Evolutionary conservation across 108 stramenopile species (phyloP).

Genomic region (Cyclotella choctawhatcheeana): DNA sequence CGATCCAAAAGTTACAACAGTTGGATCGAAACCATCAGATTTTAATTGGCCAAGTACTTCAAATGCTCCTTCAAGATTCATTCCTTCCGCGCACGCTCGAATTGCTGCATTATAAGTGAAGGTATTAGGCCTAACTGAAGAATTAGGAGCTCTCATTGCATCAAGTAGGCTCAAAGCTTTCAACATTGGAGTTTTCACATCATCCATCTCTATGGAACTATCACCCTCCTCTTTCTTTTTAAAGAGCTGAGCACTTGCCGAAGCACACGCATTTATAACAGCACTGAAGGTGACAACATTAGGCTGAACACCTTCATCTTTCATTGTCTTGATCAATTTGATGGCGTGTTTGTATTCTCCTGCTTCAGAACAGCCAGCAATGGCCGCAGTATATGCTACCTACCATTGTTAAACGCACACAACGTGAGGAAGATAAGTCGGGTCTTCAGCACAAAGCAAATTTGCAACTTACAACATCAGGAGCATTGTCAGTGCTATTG

Average conservation of each 20-base stretch:
- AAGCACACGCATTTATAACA: slow-evolving; percentile 76
- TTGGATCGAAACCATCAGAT: slow-evolving; percentile 65
- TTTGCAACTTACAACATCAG: too few species aligned
- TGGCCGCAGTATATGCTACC: slow-evolving; percentile 76
- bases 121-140: slow-evolving; percentile 71
- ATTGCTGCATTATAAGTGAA: slow-evolving; percentile 87
- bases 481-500: slow-evolving; percentile 33
- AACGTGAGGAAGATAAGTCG: too few species aligned
- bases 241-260: slow-evolving; percentile 59
- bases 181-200: slow-evolving; percentile 47
- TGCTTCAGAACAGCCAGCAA: slow-evolving; percentile 80
- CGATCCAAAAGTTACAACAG: slow-evolving; percentile 76
- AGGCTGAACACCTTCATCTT: slow-evolving; percentile 66
- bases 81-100: slow-evolving; percentile 80
- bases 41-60: slow-evolving; percentile 57
- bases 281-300: slow-evolving; percentile 81
- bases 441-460: too few species aligned
- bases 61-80: slow-evolving; percentile 69
- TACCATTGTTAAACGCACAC: too few species aligned
- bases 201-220: slow-evolving; percentile 15
- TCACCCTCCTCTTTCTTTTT: slow-evolving; percentile 30
- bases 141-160: slow-evolving; percentile 64
- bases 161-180: slow-evolving; percentile 71
- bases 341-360: slow-evolving; percentile 78
- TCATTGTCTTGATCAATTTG: slow-evolving; percentile 66